phyloP scores from a whole-genome alignment of 441 rosid species.

The Pelargonium cotyledonis region DNA sequence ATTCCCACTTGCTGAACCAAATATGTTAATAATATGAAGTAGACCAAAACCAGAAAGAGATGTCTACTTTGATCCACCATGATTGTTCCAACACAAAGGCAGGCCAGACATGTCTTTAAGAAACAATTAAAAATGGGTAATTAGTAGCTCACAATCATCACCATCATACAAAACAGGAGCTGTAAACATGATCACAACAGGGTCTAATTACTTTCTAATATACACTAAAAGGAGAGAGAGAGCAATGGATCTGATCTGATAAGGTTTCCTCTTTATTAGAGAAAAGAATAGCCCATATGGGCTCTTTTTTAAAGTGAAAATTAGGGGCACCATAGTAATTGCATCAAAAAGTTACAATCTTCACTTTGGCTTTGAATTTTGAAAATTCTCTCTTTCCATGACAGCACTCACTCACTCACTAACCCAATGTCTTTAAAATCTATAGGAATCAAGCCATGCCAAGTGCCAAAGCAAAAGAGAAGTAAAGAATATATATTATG shows the following conservation, averaged over 20 bases:
- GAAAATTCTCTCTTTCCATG: not conserved
- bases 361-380: conserved; percentile 6
- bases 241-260: conserved; percentile 1
- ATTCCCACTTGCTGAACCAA: not conserved
- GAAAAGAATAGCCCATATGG: conserved; percentile 1
- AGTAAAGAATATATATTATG: conserved; percentile 2
- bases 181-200: conserved; percentile 6
- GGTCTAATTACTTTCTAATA: not conserved
- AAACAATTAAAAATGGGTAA: not conserved
- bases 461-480: conserved; percentile 7
- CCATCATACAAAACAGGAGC: conserved; percentile 3
- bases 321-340: not conserved
- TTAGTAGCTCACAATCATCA: conserved; percentile 1
- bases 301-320: not conserved
- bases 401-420: not conserved
- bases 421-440: not conserved
- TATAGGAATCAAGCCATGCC: not conserved
- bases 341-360: not conserved
- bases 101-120: conserved; percentile 6
- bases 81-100: conserved; percentile 2
- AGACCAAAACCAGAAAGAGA: conserved; percentile 2
- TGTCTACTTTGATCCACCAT: conserved; percentile 1
- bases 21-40: not conserved
- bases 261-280: not conserved
- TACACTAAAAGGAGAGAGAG: not conserved